phyloP scores from a whole-genome alignment of 495 filamentous ascomycete genomes.

The Lasiosphaeria miniovina region DNA sequence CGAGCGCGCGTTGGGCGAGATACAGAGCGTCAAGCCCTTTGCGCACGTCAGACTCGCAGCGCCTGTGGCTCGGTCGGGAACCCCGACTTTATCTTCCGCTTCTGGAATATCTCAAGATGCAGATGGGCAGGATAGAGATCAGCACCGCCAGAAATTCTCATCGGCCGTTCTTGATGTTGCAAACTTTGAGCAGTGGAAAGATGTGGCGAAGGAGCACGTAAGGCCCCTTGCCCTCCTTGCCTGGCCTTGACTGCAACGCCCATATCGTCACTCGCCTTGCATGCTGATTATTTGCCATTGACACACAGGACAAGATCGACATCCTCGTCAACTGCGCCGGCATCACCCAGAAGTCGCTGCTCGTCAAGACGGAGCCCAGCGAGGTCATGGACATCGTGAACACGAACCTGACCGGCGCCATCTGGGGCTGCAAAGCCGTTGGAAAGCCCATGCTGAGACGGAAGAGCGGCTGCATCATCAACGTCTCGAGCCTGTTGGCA shows the following conservation, averaged over 20 bases:
- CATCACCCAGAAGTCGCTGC: conserved; percentile 56
- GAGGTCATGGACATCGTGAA: conserved; percentile 51
- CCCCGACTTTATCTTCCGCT: no score
- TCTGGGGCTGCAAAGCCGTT: conserved; percentile 59
- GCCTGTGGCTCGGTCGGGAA: no score
- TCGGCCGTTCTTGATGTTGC: neutral
- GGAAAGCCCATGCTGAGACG: conserved; percentile 43
- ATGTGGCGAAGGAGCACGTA: neutral
- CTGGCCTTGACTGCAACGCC: neutral
- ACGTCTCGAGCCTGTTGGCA: conserved; percentile 71
- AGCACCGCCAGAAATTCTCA: no score
- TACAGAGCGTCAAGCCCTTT: neutral
- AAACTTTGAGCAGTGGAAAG: neutral
- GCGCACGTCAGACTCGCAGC: no score
- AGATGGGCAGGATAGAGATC: no score
- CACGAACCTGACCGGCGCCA: conserved; percentile 72
- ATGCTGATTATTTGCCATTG: no score
- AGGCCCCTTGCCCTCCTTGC: neutral
- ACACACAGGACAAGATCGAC: conserved; percentile 42
- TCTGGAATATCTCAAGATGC: no score
- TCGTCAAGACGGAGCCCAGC: conserved; percentile 42
- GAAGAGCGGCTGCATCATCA: conserved; percentile 64
- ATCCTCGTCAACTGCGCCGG: conserved; percentile 78
- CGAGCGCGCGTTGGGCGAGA: conserved; percentile 14
- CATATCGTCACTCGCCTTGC: no score